Percentiles rank a stretch among this genome's conserved stretches.
Evolutionary conservation across 805 yeast species (phyloP).

Genomic region (Ogataea nakhonphanomensis): DNA sequence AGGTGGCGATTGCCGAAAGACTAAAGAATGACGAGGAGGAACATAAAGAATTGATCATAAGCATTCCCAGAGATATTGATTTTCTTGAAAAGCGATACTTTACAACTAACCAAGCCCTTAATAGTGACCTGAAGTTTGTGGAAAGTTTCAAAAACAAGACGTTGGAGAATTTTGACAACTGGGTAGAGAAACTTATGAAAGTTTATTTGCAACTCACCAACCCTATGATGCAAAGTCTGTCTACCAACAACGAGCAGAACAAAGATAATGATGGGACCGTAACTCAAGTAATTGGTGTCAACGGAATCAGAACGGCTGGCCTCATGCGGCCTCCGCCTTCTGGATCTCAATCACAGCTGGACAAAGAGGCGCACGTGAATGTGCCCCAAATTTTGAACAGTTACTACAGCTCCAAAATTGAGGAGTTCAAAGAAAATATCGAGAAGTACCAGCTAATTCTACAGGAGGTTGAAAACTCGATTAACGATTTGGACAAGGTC

Average conservation of each 20-base stretch:
- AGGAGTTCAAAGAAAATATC: conserved; percentile 43
- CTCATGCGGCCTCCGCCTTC: conserved; percentile 19
- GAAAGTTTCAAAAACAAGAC: conserved; percentile 41
- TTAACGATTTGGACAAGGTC: conserved; percentile 55
- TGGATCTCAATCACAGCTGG: conserved; percentile 34
- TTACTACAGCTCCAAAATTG: conserved; percentile 47
- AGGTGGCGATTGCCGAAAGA: conserved; percentile 67
- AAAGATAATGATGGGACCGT: conserved; percentile 22
- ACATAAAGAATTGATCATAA: conserved; percentile 60
- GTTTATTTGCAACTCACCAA: conserved; percentile 36
- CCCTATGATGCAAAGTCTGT: conserved; percentile 28
- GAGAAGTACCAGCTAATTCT: conserved; percentile 46
- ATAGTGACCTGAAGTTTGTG: conserved; percentile 45
- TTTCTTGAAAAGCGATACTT: conserved; percentile 59
- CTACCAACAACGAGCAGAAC: conserved; percentile 20
- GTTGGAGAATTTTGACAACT: conserved; percentile 34
- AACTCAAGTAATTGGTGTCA: conserved; percentile 30
- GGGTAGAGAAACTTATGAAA: conserved; percentile 38
- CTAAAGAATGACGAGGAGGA: conserved; percentile 58
- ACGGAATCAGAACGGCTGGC: conserved; percentile 27
- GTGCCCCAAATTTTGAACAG: conserved; percentile 47
- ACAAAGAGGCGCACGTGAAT: conserved; percentile 39
- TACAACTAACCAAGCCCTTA: conserved; percentile 61
- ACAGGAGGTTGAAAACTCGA: conserved; percentile 57
- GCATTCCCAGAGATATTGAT: conserved; percentile 70